Conservation (phyloP, 768 basidiomycete species). For the Boletus rubescentipes region DNA sequence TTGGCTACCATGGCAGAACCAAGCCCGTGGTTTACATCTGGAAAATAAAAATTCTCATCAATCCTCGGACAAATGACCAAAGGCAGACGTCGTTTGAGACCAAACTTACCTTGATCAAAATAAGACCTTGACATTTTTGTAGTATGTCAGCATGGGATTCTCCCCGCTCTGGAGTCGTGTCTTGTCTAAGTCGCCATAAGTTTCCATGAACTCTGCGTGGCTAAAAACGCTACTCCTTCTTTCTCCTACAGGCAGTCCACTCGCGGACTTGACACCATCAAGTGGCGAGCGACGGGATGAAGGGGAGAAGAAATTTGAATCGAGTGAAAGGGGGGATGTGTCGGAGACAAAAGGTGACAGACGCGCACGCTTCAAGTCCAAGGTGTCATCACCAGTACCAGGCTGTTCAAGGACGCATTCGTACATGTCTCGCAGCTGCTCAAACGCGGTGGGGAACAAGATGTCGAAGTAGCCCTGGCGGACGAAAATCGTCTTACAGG, state of each 20-base stretch:
- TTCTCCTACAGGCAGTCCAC: conserved; percentile 78
- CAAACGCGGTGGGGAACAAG: conserved; percentile 95
- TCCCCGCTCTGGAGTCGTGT: conserved; percentile 79
- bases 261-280: conserved; percentile 72
- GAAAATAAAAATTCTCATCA: background rate
- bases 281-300: conserved; percentile 53
- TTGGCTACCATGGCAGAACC: background rate
- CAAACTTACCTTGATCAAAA: conserved; percentile 49
- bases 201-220: conserved; percentile 86
- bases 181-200: conserved; percentile 71
- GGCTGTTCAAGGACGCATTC: conserved; percentile 75
- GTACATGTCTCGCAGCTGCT: conserved; percentile 84
- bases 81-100: background rate
- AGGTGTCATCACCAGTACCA: conserved; percentile 20
- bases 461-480: conserved; percentile 97
- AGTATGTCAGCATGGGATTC: conserved; percentile 87
- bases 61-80: background rate
- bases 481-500: conserved; percentile 88
- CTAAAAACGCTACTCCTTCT: conserved; percentile 81
- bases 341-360: conserved; percentile 53
- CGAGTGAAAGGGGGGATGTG: conserved; percentile 51
- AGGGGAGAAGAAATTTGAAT: conserved; percentile 68
- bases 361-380: conserved; percentile 34
- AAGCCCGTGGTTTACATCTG: background rate
- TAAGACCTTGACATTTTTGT: conserved; percentile 91